A percentile compares a stretch with the other conserved stretches of the same genome.
These are phyloP conservation scores for Furcasterigmium furcatum DNA, from an alignment of 2,329 filamentous ascomycete species.

Conservation along the genomic window DNA sequence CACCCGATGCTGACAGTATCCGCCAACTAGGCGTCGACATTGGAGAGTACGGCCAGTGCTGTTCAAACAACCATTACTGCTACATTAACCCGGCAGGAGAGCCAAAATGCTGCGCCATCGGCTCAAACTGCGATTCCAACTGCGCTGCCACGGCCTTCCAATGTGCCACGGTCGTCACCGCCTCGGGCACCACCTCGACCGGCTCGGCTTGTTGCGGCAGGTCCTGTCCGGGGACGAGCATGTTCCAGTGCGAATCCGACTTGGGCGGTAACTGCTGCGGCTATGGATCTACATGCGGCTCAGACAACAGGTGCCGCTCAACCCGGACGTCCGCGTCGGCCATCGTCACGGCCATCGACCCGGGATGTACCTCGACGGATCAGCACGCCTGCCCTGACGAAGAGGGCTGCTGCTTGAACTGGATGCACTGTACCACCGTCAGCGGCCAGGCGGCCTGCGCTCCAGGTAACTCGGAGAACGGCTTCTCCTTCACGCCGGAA, in stretches of 20 bases:
- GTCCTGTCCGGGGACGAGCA: slow-evolving; percentile 33
- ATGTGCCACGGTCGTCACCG: slow-evolving; percentile 24
- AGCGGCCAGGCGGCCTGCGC: slow-evolving; percentile 35
- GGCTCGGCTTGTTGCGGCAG: slow-evolving; percentile 34
- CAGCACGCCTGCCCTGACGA: slow-evolving; percentile 42
- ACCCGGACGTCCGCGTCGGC: slow-evolving; percentile 16
- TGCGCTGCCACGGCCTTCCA: slow-evolving; percentile 29
- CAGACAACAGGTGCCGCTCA: slow-evolving; percentile 28
- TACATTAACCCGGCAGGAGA: slow-evolving; percentile 31
- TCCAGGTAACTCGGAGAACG: slow-evolving; percentile 15
- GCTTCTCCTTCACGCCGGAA: background rate
- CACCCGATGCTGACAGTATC: too few species aligned
- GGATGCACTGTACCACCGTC: slow-evolving; percentile 37
- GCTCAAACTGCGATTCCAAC: slow-evolving; percentile 37
- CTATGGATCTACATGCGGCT: slow-evolving; percentile 39
- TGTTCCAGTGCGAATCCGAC: slow-evolving; percentile 38
- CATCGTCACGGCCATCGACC: slow-evolving; percentile 28
- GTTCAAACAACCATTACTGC: slow-evolving; percentile 41
- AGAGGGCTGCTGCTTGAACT: slow-evolving; percentile 46
- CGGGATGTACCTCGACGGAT: slow-evolving; percentile 38
- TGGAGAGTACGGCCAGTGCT: slow-evolving; percentile 33
- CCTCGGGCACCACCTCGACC: slow-evolving; percentile 18
- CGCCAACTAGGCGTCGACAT: slow-evolving; percentile 46
- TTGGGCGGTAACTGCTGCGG: slow-evolving; percentile 48
- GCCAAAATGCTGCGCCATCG: slow-evolving; percentile 38